Evolutionary conservation across 352 stramenopile genomes (phyloP).

Genomic region (Globisporangium canariense): DNA sequence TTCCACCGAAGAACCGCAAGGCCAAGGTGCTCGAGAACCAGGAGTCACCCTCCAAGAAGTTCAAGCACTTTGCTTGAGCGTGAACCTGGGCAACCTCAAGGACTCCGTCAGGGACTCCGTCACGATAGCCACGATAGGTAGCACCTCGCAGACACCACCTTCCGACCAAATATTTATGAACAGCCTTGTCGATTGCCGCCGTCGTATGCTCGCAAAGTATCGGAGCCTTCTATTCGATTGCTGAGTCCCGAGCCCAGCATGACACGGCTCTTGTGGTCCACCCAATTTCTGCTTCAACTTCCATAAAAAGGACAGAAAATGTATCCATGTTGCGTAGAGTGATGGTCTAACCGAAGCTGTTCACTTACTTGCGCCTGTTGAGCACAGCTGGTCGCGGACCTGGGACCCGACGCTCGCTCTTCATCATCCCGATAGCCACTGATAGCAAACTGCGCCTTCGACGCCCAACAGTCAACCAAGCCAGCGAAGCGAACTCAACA

Average conservation of each 20-base stretch:
- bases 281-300: background rate
- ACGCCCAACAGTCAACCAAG: background rate
- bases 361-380: background rate
- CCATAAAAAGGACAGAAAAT: background rate
- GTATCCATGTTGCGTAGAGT: slow-evolving; percentile 1
- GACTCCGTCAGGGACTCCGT: background rate
- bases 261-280: background rate
- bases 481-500: background rate
- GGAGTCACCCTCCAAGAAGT: slow-evolving; percentile 83
- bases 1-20: slow-evolving; percentile 83
- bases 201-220: background rate
- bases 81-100: background rate
- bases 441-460: background rate
- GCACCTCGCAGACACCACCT: background rate
- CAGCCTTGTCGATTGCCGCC: background rate
- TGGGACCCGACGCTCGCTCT: slow-evolving; percentile 6
- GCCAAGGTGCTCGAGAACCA: slow-evolving; percentile 64
- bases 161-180: slow-evolving; percentile 4
- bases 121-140: background rate
- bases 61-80: slow-evolving; percentile 71
- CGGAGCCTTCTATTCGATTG: background rate
- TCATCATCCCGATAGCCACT: no score
- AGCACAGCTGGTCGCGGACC: background rate
- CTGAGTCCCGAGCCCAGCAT: background rate
- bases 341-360: background rate